Evolutionary conservation across 495 filamentous ascomycete genomes (phyloP).

Genomic region (Symbiotaphrina buchneri): DNA sequence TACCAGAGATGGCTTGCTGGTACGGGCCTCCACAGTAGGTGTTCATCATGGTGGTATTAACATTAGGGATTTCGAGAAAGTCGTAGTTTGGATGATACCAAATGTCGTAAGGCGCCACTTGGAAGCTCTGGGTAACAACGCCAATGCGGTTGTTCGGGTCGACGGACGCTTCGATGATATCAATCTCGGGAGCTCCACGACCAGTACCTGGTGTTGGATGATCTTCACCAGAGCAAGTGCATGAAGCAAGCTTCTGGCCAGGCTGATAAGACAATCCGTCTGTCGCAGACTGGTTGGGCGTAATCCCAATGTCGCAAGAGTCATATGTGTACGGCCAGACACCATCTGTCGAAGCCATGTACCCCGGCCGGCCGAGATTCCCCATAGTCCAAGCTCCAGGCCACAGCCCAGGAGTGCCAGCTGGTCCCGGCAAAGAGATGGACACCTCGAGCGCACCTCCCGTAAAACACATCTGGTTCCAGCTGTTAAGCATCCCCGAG

Average conservation of each 20-base stretch:
- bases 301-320: slow-evolving; percentile 13
- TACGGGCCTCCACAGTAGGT: slow-evolving; percentile 10
- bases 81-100: slow-evolving; percentile 10
- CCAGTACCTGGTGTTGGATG: slow-evolving; percentile 12
- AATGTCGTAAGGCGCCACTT: slow-evolving; percentile 13
- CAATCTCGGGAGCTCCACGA: slow-evolving; percentile 13
- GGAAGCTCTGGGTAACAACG: slow-evolving; percentile 11
- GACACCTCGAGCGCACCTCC: slow-evolving; percentile 11
- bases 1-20: slow-evolving; percentile 12
- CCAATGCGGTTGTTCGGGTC: slow-evolving; percentile 5
- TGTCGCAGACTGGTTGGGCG: slow-evolving; percentile 12
- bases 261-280: slow-evolving; percentile 10
- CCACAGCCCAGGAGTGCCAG: slow-evolving; percentile 12
- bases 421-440: slow-evolving; percentile 11
- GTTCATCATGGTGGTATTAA: slow-evolving; percentile 8
- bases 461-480: slow-evolving; percentile 14
- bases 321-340: slow-evolving; percentile 15
- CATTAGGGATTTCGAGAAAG: slow-evolving; percentile 9
- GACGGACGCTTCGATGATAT: slow-evolving; percentile 12
- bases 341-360: slow-evolving; percentile 13
- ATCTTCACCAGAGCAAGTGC: slow-evolving; percentile 12
- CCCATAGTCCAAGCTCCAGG: slow-evolving; percentile 16
- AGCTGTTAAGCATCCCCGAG: slow-evolving; percentile 13
- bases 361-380: slow-evolving; percentile 15
- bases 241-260: slow-evolving; percentile 12